Percentiles rank a stretch among this genome's conserved stretches.
Evolutionary conservation across 2,329 filamentous ascomycete species (phyloP).

Genomic region (Penicillium sp.): DNA sequence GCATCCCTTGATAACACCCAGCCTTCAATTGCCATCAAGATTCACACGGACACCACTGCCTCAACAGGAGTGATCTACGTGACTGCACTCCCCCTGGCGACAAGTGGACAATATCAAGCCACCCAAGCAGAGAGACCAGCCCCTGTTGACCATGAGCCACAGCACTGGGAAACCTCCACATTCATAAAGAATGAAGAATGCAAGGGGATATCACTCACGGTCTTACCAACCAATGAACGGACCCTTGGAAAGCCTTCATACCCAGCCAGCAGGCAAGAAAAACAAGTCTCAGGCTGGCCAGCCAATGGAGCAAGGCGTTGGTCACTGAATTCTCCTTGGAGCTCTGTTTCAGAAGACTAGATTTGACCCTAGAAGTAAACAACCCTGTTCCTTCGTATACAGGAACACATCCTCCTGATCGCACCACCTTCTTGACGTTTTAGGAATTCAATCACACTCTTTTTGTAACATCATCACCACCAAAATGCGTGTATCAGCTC

Average conservation of each 20-base stretch:
- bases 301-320: constrained; percentile 18
- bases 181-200: constrained; percentile 22
- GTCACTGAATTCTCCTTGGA: constrained; percentile 10
- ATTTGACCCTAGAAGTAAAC: constrained; percentile 1
- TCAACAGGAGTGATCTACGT: constrained; percentile 3
- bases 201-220: constrained; percentile 20
- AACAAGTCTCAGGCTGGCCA: constrained; percentile 1
- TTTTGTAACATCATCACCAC: not conserved
- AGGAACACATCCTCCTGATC: constrained; percentile 1
- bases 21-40: not conserved
- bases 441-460: not conserved
- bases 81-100: not conserved
- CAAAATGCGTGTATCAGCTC: constrained; percentile 23
- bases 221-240: constrained; percentile 13
- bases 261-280: constrained; percentile 1
- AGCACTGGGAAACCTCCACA: constrained; percentile 12
- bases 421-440: not conserved
- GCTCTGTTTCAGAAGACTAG: constrained; percentile 1
- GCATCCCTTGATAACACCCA: constrained; percentile 4
- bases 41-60: not conserved
- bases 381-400: constrained; percentile 8
- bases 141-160: constrained; percentile 14
- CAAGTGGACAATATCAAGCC: not conserved
- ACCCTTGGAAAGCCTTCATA: constrained; percentile 7
- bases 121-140: not conserved